Evolutionary conservation across 140 eudicot species (phyloP), one percentile per base, ranked within the genome.

Genomic region (Stevia rebaudiana): DNA sequence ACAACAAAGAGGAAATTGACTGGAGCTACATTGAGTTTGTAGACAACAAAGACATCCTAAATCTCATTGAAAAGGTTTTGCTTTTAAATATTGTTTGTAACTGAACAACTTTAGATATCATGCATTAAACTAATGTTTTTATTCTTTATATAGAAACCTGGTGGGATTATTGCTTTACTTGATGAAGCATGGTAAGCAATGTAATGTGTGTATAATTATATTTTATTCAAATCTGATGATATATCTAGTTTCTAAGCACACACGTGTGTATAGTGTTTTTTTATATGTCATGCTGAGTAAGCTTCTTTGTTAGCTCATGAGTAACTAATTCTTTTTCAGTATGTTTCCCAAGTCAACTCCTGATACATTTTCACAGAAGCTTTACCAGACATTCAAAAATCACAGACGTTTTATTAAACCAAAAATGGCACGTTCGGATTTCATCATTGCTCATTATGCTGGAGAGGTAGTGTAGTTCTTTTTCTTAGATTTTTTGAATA

Each of bases 1-100:
- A 92, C 82, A 81, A 83, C 8, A 92, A 73, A 78, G 98, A 92
- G 67, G 94, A 83, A 71, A 92, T 92, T 49, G 94, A 88, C 65
- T 92, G 98, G 98, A 92, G 98, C 78, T 92, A 92, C 83, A 92
- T 92, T 64, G 98, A 92, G 64, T 92, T 88, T 63, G 95, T 92
- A 44, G 98, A 92, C 78, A 92, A 92, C 71, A 90, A 88, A 80
- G 96, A 92, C 70, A 92, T 92, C 52, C 76, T 92, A 78, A 95
- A 92, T 83, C 96, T 88, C 49, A 82, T 92, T 58, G 98, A 92
- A 80, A 92, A 92, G 96, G 98, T 92, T 56, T 58, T 13, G 43
- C 43, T 33, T 67, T 10, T 23, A 50, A 74, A 48, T 19, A 23
- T 40, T 16, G 52, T 25, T 61, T 40, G 7, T 50, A 50, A 22